Percentiles rank a stretch among this genome's conserved stretches.
These are phyloP conservation scores for Aleurites moluccanus DNA, from an alignment of 441 rosid genomes.

Conservation along the genomic window DNA sequence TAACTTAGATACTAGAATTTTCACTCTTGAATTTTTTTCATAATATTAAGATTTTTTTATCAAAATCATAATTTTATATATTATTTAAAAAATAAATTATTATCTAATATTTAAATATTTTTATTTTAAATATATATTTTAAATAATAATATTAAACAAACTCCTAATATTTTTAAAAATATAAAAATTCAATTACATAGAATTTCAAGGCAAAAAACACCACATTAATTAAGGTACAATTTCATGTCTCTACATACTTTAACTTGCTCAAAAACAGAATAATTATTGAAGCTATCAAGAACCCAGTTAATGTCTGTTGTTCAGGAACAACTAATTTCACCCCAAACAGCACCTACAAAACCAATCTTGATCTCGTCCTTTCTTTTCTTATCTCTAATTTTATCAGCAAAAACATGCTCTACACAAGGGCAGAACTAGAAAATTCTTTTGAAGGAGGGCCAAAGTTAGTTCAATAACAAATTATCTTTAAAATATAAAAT, in stretches of 20 bases:
- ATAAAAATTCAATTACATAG: no score
- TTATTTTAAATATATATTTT: background rate
- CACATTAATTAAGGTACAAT: background rate
- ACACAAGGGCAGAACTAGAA: no score
- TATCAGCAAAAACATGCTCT: background rate
- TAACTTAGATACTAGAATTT: no score
- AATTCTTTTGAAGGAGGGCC: no score
- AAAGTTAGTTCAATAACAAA: no score
- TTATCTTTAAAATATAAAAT: no score
- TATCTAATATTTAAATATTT: no score
- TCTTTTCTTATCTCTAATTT: constrained; percentile 16
- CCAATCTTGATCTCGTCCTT: constrained; percentile 19
- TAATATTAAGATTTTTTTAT: no score
- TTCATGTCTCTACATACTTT: background rate
- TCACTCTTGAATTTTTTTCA: no score
- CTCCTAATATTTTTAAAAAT: no score
- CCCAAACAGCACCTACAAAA: constrained; percentile 15
- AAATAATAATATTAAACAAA: background rate
- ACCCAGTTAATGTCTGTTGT: background rate
- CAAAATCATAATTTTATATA: no score
- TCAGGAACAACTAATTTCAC: background rate
- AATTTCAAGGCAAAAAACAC: background rate
- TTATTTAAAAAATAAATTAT: no score
- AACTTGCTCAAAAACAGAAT: background rate
- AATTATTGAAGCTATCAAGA: background rate